Evolutionary conservation across 2,329 filamentous ascomycete genomes (phyloP).

Genomic region (Fusarium sp.): DNA sequence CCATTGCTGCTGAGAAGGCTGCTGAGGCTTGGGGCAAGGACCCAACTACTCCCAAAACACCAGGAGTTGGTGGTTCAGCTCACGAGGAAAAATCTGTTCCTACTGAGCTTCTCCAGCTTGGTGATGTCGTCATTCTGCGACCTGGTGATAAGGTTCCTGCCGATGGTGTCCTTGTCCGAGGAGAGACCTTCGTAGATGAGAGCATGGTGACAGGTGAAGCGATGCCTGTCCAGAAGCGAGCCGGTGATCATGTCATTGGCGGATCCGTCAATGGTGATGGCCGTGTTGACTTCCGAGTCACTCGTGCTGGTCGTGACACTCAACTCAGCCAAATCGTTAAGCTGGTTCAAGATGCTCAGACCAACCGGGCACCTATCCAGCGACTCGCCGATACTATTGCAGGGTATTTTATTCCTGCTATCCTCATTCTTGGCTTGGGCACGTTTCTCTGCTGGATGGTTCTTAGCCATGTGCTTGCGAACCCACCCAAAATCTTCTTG

Average conservation of each 20-base stretch:
- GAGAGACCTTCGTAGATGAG: constrained; percentile 94
- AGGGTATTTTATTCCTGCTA: constrained; percentile 92
- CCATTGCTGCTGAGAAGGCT: constrained; percentile 90
- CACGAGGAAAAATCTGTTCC: constrained; percentile 88
- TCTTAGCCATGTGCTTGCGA: constrained; percentile 81
- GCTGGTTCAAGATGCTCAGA: constrained; percentile 97
- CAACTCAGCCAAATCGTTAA: constrained; percentile 98
- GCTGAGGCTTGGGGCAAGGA: constrained; percentile 75
- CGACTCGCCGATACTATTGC: constrained; percentile 89
- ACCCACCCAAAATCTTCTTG: constrained; percentile 90
- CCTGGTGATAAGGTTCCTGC: constrained; percentile 97
- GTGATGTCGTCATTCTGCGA: constrained; percentile 90
- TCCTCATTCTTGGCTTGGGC: constrained; percentile 81
- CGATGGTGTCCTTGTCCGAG: constrained; percentile 85
- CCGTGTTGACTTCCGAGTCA: constrained; percentile 90
- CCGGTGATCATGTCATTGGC: constrained; percentile 82
- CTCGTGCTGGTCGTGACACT: constrained; percentile 90
- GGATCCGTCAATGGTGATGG: constrained; percentile 96
- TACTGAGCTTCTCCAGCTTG: constrained; percentile 92
- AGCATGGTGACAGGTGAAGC: constrained; percentile 99
- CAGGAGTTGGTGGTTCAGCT: constrained; percentile 62
- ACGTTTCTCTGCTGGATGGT: constrained; percentile 97
- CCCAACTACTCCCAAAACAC: constrained; percentile 22
- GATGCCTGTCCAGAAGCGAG: constrained; percentile 90
- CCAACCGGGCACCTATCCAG: constrained; percentile 92